Evolutionary conservation across 73 alveolate species (phyloP).

Genomic region (Breviolum minutum): DNA sequence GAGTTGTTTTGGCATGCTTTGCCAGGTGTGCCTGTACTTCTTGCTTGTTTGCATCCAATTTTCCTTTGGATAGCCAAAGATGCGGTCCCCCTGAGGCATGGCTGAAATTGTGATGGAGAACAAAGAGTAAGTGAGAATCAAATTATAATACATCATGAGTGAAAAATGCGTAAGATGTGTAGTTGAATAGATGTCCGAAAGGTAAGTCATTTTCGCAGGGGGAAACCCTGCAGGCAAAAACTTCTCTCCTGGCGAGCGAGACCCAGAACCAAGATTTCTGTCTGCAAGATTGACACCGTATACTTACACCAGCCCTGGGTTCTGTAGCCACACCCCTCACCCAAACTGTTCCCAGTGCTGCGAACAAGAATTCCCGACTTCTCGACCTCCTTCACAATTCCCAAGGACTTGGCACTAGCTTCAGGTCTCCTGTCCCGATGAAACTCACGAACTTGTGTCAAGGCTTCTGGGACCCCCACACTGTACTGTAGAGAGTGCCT

Average conservation of each 20-base stretch:
- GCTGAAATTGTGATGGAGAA: no score
- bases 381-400: constrained; percentile 60
- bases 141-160: no score
- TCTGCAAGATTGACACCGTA: no score
- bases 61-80: constrained; percentile 82
- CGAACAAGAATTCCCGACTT: no score
- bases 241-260: no score
- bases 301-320: no score
- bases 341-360: neutral
- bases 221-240: no score
- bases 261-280: no score
- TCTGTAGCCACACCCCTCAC: neutral
- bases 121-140: no score
- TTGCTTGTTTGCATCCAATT: constrained; percentile 82
- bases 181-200: no score
- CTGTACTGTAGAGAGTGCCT: neutral
- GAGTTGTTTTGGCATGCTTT: neutral
- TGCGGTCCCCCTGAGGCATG: constrained; percentile 49
- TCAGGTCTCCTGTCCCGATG: constrained; percentile 13
- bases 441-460: neutral
- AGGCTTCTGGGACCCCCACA: neutral
- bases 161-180: no score
- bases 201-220: no score
- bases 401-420: constrained; percentile 68
- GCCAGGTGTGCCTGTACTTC: constrained; percentile 30